Evolutionary conservation across 345 rosid genomes (phyloP).

Genomic region (Psidium friedrichsthalianum): DNA sequence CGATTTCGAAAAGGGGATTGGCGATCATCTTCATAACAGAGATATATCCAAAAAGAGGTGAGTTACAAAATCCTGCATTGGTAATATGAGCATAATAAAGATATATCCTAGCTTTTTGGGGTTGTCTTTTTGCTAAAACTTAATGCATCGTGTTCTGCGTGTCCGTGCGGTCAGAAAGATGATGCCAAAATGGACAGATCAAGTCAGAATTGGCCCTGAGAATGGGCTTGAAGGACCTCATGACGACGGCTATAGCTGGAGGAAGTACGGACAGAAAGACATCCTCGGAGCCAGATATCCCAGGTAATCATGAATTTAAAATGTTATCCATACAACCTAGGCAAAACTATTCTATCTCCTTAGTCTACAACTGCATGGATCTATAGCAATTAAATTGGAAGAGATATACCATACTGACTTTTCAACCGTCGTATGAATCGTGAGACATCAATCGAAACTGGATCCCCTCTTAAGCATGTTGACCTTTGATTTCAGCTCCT

Average conservation of each 20-base stretch:
- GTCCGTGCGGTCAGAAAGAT: constrained; percentile 26
- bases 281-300: constrained; percentile 81
- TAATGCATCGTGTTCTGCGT: constrained; percentile 1
- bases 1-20: constrained; percentile 22
- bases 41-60: constrained; percentile 68
- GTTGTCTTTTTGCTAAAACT: not conserved
- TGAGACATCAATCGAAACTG: not conserved
- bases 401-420: not conserved
- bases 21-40: constrained; percentile 27
- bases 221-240: constrained; percentile 56
- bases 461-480: not conserved
- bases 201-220: constrained; percentile 48
- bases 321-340: not conserved
- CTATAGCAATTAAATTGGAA: not conserved
- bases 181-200: constrained; percentile 52
- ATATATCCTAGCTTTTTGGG: not conserved
- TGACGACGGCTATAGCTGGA: constrained; percentile 78
- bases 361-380: not conserved
- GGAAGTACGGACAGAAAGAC: constrained; percentile 91
- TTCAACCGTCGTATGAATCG: not conserved
- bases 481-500: not conserved
- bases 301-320: constrained; percentile 22
- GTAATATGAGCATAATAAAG: not conserved
- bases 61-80: not conserved
- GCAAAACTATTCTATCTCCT: not conserved